phyloP scores from a whole-genome alignment of 1,139 yeast species.

The Meyerozyma carpophila region DNA sequence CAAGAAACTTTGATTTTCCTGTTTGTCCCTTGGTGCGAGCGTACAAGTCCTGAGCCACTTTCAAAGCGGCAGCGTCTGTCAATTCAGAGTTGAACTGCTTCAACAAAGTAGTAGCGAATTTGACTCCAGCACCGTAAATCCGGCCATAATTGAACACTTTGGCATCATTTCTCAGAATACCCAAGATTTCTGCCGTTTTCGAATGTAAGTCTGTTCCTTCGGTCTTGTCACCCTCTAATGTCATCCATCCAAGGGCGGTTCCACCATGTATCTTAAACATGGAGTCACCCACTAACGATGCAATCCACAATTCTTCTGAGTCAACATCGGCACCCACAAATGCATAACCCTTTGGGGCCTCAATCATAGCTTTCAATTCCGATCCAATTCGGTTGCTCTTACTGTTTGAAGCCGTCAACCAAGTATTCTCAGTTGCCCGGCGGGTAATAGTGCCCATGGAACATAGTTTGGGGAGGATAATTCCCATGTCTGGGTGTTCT shows the following conservation, averaged over 20 bases:
- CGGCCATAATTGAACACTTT: slow-evolving; percentile 95
- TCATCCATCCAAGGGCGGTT: slow-evolving; percentile 99
- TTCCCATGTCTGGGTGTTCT: slow-evolving; percentile 44
- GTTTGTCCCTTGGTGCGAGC: slow-evolving; percentile 75
- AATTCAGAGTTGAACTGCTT: slow-evolving; percentile 75
- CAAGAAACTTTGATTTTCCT: slow-evolving; percentile 22
- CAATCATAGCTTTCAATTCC: slow-evolving; percentile 79
- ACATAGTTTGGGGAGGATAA: slow-evolving; percentile 76
- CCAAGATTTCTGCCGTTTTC: slow-evolving; percentile 84
- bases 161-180: slow-evolving; percentile 88
- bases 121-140: slow-evolving; percentile 95
- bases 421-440: slow-evolving; percentile 93
- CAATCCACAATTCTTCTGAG: slow-evolving; percentile 97
- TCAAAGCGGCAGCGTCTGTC: slow-evolving; percentile 64
- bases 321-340: slow-evolving; percentile 99
- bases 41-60: slow-evolving; percentile 65
- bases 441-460: slow-evolving; percentile 97
- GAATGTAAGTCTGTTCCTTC: slow-evolving; percentile 95
- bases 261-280: slow-evolving; percentile 88
- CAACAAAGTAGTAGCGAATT: slow-evolving; percentile 76
- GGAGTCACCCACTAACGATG: slow-evolving; percentile 90
- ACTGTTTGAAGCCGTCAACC: slow-evolving; percentile 97
- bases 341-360: slow-evolving; percentile 84
- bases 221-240: slow-evolving; percentile 87
- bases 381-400: slow-evolving; percentile 84